These are phyloP conservation scores for Phylloporus scabripes DNA, from an alignment of 768 basidiomycete genomes.

Conservation along the genomic window DNA sequence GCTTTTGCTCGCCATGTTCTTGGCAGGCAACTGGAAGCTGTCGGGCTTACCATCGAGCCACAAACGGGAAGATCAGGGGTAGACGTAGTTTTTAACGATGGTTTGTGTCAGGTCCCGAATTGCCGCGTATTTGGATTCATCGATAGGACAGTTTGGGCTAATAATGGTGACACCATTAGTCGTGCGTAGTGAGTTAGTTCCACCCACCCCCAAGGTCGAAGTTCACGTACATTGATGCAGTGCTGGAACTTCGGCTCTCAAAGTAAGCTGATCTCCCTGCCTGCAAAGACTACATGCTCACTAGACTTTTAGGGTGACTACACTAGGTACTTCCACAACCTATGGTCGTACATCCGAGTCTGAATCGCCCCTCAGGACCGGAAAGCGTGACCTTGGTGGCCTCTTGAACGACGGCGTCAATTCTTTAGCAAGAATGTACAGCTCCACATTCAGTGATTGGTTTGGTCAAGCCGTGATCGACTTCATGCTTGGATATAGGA, in stretches of 20 bases:
- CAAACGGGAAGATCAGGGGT: constrained; percentile 52
- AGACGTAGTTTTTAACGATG: constrained; percentile 76
- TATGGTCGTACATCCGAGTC: neutral
- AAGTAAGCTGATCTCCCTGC: constrained; percentile 44
- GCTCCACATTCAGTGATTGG: constrained; percentile 90
- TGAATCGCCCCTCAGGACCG: constrained; percentile 53
- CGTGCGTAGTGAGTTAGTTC: constrained; percentile 63
- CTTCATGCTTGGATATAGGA: constrained; percentile 85
- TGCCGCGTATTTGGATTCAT: neutral
- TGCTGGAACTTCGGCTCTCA: constrained; percentile 93
- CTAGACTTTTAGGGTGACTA: constrained; percentile 63
- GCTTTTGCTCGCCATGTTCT: constrained; percentile 87
- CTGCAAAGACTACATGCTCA: constrained; percentile 4
- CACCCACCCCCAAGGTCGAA: neutral
- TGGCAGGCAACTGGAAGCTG: constrained; percentile 64
- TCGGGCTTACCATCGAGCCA: constrained; percentile 57
- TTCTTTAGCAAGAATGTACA: constrained; percentile 86
- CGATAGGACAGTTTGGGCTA: constrained; percentile 76
- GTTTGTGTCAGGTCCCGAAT: constrained; percentile 33
- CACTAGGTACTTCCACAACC: constrained; percentile 51
- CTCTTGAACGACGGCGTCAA: constrained; percentile 96
- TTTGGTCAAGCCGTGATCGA: constrained; percentile 96
- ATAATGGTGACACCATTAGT: constrained; percentile 95
- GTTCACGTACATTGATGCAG: constrained; percentile 36
- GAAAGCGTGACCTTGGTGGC: constrained; percentile 89